phyloP scores from a whole-genome alignment of 495 filamentous ascomycete genomes.

The Aspergillus sparsus region DNA sequence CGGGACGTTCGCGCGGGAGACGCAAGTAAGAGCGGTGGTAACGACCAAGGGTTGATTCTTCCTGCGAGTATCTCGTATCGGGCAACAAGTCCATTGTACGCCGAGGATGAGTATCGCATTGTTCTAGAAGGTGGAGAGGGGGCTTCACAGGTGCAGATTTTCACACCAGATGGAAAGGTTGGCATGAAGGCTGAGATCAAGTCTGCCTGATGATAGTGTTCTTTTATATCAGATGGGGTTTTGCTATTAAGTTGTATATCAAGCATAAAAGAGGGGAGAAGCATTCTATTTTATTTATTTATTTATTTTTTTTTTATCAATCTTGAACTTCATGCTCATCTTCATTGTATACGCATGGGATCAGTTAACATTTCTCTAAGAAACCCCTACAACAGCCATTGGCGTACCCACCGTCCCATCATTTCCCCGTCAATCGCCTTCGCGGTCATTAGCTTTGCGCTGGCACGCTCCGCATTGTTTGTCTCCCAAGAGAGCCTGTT shows the following conservation, averaged over 20 bases:
- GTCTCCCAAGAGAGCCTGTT: background rate
- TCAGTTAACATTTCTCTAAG: background rate
- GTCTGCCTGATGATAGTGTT: slow-evolving; percentile 1
- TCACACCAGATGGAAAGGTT: slow-evolving; percentile 41
- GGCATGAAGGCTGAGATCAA: slow-evolving; percentile 52
- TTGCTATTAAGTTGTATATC: no score
- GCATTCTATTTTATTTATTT: no score
- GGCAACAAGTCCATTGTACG: slow-evolving; percentile 62
- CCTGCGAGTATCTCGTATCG: slow-evolving; percentile 58
- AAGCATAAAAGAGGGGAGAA: no score
- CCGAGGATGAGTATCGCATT: slow-evolving; percentile 53
- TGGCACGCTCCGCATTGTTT: background rate
- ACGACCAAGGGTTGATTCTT: slow-evolving; percentile 25
- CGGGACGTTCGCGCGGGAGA: slow-evolving; percentile 51
- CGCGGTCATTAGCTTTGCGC: background rate
- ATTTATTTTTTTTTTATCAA: background rate
- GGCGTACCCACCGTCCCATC: slow-evolving; percentile 7
- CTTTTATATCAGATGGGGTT: background rate
- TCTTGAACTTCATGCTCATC: background rate
- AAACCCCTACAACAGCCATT: slow-evolving; percentile 3
- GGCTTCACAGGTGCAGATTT: slow-evolving; percentile 39
- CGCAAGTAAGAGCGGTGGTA: slow-evolving; percentile 2
- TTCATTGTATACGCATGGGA: background rate
- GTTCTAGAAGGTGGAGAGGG: slow-evolving; percentile 39
- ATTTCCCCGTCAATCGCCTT: slow-evolving; percentile 5